These are phyloP conservation scores for Brassica cretica DNA, from an alignment of 345 rosid genomes.

Conservation along the genomic window DNA sequence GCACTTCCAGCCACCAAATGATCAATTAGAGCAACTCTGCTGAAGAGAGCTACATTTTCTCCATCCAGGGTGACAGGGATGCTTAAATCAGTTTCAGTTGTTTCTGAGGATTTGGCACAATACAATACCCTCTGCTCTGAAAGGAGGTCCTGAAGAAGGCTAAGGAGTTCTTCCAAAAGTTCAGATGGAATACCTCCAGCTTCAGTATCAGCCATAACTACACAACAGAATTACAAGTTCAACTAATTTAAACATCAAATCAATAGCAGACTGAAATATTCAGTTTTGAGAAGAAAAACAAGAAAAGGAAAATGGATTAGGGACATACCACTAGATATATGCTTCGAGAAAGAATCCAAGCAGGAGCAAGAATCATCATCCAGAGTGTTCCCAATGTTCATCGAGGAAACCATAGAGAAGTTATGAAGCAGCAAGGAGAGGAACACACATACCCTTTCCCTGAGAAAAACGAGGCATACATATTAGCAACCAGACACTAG, in stretches of 20 bases:
- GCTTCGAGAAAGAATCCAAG: slow-evolving; percentile 50
- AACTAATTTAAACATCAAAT: slow-evolving; percentile 5
- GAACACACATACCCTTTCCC: slow-evolving; percentile 63
- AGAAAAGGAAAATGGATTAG: slow-evolving; percentile 3
- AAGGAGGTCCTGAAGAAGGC: slow-evolving; percentile 60
- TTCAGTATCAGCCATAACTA: slow-evolving; percentile 61
- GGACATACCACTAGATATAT: slow-evolving; percentile 52
- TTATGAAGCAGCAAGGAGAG: slow-evolving; percentile 59
- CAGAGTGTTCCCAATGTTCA: slow-evolving; percentile 25
- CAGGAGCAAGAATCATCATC: slow-evolving; percentile 31
- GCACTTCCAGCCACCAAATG: slow-evolving; percentile 69
- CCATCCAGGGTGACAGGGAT: slow-evolving; percentile 46
- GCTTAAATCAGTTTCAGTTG: slow-evolving; percentile 38
- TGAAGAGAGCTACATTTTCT: slow-evolving; percentile 37
- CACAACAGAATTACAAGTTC: slow-evolving; percentile 29
- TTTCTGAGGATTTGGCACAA: slow-evolving; percentile 40
- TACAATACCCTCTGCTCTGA: slow-evolving; percentile 49
- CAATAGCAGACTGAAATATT: not conserved
- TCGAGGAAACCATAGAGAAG: slow-evolving; percentile 37
- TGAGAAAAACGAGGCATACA: slow-evolving; percentile 30
- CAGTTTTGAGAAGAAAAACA: not conserved
- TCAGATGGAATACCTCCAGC: slow-evolving; percentile 46
- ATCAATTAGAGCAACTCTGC: slow-evolving; percentile 54
- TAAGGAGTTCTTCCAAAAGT: slow-evolving; percentile 57
- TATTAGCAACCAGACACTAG: slow-evolving; percentile 11